These are phyloP conservation scores for Apiospora arundinis DNA, from an alignment of 2,329 filamentous ascomycete species.

Conservation along the genomic window DNA sequence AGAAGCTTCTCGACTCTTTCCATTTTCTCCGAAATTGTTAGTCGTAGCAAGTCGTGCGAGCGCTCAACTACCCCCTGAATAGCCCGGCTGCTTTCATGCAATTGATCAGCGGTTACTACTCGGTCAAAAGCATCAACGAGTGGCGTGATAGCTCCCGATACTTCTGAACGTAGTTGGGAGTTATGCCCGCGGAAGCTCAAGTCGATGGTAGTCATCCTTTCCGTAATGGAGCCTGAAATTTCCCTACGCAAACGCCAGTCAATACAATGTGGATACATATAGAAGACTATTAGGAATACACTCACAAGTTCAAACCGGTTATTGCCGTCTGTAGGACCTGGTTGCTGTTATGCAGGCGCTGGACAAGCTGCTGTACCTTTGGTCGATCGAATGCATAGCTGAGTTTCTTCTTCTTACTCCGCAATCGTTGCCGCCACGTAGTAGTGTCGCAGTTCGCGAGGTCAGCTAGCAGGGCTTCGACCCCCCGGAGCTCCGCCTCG, in stretches of 20 bases:
- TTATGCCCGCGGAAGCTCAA: too few relatives aligned
- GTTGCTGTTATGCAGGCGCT: conserved; percentile 22
- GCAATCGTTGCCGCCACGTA: conserved; percentile 22
- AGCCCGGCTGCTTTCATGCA: too few relatives aligned
- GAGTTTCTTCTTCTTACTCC: conserved; percentile 20
- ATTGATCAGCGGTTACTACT: too few relatives aligned
- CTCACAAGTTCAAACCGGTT: conserved; percentile 19
- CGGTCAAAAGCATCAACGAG: too few relatives aligned
- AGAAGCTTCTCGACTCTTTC: conserved; percentile 10
- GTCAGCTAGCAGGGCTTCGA: conserved; percentile 16
- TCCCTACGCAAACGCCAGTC: too few relatives aligned
- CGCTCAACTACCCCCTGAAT: too few relatives aligned
- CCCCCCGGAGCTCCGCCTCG: conserved; percentile 12
- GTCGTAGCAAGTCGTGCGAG: too few relatives aligned
- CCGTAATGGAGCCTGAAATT: too few relatives aligned
- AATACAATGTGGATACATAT: too few relatives aligned
- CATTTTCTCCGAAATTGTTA: background rate
- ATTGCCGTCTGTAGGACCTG: conserved; percentile 16
- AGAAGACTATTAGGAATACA: background rate
- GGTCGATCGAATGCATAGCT: conserved; percentile 21
- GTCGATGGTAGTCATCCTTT: too few relatives aligned
- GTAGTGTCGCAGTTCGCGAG: conserved; percentile 20
- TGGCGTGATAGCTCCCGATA: too few relatives aligned
- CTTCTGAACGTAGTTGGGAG: too few relatives aligned
- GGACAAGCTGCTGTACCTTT: conserved; percentile 21